Evolutionary conservation across 2,329 filamentous ascomycete genomes (phyloP).

Genomic region (Lecanicillium sp.): DNA sequence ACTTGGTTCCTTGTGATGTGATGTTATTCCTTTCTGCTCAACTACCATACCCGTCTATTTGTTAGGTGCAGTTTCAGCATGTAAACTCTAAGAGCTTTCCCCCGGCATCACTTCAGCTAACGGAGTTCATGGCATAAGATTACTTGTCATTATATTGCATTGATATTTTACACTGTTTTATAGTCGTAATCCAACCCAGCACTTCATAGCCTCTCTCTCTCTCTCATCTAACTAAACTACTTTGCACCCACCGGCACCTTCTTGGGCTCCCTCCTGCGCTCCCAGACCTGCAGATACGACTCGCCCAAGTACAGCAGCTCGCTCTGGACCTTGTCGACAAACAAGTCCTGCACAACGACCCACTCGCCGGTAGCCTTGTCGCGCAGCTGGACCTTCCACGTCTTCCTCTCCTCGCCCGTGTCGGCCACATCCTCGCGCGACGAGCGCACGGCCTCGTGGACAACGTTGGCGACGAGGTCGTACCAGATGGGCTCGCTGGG

Average conservation of each 20-base stretch:
- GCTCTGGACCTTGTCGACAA: conserved; percentile 79
- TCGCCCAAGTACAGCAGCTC: conserved; percentile 91
- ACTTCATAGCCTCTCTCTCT: too few species aligned
- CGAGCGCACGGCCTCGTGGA: conserved; percentile 71
- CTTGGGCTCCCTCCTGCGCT: conserved; percentile 58
- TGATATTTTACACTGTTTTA: too few species aligned
- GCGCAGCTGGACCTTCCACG: conserved; percentile 87
- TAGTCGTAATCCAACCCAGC: too few species aligned
- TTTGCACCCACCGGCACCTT: conserved; percentile 2
- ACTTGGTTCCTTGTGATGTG: too few species aligned
- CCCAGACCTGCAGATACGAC: conserved; percentile 95
- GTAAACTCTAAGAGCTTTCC: too few species aligned
- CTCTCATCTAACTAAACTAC: background rate
- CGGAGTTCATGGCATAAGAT: too few species aligned
- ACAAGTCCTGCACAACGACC: conserved; percentile 90
- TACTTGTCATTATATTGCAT: too few species aligned
- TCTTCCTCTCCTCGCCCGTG: conserved; percentile 77
- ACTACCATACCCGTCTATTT: too few species aligned
- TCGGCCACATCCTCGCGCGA: conserved; percentile 80
- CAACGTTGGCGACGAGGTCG: conserved; percentile 92
- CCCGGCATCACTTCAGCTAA: too few species aligned
- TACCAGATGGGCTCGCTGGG: conserved; percentile 83
- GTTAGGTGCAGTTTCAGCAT: too few species aligned
- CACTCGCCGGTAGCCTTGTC: conserved; percentile 79
- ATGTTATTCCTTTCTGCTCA: too few species aligned